phyloP scores from a whole-genome alignment of 768 basidiomycete species.

The Amanita polypyramis region DNA sequence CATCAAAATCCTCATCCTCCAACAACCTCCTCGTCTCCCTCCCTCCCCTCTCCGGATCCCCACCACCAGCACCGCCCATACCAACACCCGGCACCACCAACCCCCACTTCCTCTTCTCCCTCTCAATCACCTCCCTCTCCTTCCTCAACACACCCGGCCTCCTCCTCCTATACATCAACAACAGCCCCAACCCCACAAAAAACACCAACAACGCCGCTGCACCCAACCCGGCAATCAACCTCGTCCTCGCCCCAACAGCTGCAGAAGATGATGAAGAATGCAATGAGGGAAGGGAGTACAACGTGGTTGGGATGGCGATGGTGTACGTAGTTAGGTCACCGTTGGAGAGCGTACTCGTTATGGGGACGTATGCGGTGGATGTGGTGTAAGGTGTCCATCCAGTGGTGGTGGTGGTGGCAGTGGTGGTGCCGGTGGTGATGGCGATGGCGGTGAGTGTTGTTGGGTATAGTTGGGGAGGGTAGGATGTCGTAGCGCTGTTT shows the following conservation, averaged over 20 bases:
- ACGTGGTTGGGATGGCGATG: neutral
- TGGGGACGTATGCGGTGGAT: neutral
- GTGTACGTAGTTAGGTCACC: neutral
- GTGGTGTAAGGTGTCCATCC: neutral
- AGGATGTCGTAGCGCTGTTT: too few species aligned
- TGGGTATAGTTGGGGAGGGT: neutral
- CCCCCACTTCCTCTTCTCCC: conserved; percentile 1
- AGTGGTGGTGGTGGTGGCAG: too few species aligned
- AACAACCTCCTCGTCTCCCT: neutral
- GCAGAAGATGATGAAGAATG: neutral
- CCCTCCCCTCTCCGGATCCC: neutral
- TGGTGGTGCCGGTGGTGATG: too few species aligned
- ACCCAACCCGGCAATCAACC: neutral
- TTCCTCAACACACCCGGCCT: neutral
- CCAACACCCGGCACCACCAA: neutral
- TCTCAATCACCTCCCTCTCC: neutral
- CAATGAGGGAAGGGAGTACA: neutral
- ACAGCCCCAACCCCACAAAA: neutral
- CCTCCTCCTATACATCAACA: neutral
- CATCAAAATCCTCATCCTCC: neutral
- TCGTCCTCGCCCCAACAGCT: neutral
- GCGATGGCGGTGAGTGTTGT: too few species aligned
- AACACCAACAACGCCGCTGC: neutral
- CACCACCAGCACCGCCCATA: neutral
- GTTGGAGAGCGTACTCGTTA: neutral